Conservation (phyloP, 139 green algal species). For the Coccomyxa sp. region DNA sequence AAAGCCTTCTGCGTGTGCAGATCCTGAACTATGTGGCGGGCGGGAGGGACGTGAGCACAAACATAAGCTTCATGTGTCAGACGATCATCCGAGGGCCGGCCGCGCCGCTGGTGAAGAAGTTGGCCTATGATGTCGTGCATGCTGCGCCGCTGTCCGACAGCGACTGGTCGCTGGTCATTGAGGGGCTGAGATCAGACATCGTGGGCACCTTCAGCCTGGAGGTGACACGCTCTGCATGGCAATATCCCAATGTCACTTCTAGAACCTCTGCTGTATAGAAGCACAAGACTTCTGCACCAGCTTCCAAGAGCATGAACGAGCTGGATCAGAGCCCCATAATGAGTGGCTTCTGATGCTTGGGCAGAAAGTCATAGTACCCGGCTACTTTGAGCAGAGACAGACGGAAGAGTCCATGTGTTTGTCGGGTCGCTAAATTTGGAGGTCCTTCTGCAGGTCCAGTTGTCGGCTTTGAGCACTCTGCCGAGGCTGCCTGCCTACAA, state of each 20-base stretch:
- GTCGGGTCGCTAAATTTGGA: too few relatives aligned
- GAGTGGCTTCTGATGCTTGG: neutral
- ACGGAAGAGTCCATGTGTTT: too few relatives aligned
- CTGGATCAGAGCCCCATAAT: neutral
- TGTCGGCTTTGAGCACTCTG: constrained; percentile 5
- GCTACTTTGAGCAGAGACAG: too few relatives aligned
- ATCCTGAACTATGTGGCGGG: constrained; percentile 20
- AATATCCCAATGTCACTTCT: neutral
- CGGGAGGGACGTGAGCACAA: constrained; percentile 5
- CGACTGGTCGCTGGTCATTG: constrained; percentile 12
- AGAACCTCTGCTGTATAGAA: too few relatives aligned
- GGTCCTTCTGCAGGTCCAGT: constrained; percentile 9
- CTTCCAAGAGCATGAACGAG: too few relatives aligned
- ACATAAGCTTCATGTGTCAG: constrained; percentile 8
- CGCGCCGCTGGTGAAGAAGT: constrained; percentile 10
- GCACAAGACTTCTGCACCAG: too few relatives aligned
- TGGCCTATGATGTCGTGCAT: constrained; percentile 23
- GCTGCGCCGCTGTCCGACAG: constrained; percentile 3
- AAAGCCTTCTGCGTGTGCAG: neutral
- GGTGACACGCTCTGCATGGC: constrained; percentile 6
- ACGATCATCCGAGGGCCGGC: neutral
- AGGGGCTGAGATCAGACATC: constrained; percentile 16
- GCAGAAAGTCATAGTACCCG: too few relatives aligned
- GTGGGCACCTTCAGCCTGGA: constrained; percentile 8
- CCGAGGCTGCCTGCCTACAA: constrained; percentile 1